These are phyloP conservation scores for Alternaria viburni DNA, from an alignment of 2,329 filamentous ascomycete genomes.

Conservation along the genomic window DNA sequence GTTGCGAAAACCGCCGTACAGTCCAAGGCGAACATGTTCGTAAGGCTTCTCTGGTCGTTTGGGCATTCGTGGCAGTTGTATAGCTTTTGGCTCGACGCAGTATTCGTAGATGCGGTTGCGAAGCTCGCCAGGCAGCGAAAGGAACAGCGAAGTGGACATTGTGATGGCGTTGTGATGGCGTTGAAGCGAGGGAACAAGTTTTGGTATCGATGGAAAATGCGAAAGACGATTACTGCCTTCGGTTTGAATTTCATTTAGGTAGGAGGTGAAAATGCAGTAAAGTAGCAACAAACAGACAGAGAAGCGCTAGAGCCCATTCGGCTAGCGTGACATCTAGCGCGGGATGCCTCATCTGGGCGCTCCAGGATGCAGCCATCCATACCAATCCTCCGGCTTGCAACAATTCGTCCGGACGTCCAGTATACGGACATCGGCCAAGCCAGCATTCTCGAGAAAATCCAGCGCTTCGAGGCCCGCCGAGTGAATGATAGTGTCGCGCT, in stretches of 20 bases:
- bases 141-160: neutral
- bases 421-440: neutral
- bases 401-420: neutral
- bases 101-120: constrained; percentile 8
- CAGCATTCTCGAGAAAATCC: neutral
- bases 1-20: neutral
- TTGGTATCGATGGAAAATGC: too few relatives aligned
- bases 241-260: neutral
- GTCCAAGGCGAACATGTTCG: neutral
- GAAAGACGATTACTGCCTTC: too few relatives aligned
- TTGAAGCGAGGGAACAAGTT: neutral
- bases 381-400: neutral
- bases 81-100: neutral
- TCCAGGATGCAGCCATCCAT: neutral
- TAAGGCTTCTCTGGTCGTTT: neutral
- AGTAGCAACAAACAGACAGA: too few relatives aligned
- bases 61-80: neutral
- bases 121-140: constrained; percentile 1
- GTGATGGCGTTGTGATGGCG: neutral
- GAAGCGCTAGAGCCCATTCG: neutral
- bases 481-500: neutral
- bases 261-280: too few relatives aligned
- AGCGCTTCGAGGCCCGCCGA: neutral
- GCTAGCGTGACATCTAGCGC: neutral
- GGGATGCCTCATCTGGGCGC: neutral